A percentile compares a stretch with the other conserved stretches of the same genome.
Conservation (phyloP, 495 filamentous ascomycete species). For the Penicillium bovifimosum region DNA sequence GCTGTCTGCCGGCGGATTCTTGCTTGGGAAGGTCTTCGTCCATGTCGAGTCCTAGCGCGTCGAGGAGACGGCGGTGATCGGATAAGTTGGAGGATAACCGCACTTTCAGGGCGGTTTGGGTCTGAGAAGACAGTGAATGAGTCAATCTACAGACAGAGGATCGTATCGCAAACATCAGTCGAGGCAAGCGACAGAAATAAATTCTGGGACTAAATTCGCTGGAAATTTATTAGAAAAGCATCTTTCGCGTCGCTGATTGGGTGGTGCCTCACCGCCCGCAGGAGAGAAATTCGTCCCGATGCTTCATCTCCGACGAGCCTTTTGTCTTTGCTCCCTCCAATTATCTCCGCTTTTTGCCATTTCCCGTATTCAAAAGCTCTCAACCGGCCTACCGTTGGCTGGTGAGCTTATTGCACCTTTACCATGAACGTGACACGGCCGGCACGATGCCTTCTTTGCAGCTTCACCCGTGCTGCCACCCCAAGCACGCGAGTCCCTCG, state of each 20-base stretch:
- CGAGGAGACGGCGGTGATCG: constrained; percentile 7
- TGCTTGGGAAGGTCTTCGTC: constrained; percentile 31
- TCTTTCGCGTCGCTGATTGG: constrained; percentile 24
- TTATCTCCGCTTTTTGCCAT: constrained; percentile 13
- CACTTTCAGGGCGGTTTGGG: not conserved
- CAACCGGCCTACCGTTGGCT: constrained; percentile 25
- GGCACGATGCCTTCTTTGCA: constrained; percentile 53
- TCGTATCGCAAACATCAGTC: constrained; percentile 22
- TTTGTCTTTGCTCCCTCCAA: constrained; percentile 9
- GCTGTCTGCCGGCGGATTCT: constrained; percentile 13
- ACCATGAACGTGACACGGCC: constrained; percentile 57
- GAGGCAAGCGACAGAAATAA: constrained; percentile 8
- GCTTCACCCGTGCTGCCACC: constrained; percentile 37
- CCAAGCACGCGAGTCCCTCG: constrained; percentile 40
- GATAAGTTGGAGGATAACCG: constrained; percentile 3
- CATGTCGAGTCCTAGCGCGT: constrained; percentile 21
- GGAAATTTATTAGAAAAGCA: constrained; percentile 30
- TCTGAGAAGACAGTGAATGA: not conserved
- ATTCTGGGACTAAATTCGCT: constrained; percentile 6
- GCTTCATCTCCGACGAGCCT: constrained; percentile 24
- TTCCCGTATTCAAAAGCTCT: constrained; percentile 15
- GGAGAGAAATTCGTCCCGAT: constrained; percentile 30
- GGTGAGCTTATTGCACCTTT: constrained; percentile 17
- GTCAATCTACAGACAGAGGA: constrained; percentile 11
- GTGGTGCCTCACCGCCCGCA: constrained; percentile 21